Evolutionary conservation across 495 filamentous ascomycete species (phyloP).

Genomic region (Penicillium verhagenii): DNA sequence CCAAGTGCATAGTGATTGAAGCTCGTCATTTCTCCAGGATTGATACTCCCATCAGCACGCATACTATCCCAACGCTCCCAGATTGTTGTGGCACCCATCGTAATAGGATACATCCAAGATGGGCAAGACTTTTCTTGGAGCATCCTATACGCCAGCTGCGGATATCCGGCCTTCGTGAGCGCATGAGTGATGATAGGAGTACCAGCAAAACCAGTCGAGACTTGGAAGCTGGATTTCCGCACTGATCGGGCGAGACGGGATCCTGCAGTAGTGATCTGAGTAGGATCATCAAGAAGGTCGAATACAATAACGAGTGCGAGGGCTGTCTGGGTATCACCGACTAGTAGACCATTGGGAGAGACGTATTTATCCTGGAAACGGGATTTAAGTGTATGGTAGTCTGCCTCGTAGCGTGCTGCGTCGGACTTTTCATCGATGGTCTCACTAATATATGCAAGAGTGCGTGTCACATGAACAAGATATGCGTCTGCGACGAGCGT

Average conservation of each 20-base stretch:
- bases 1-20: conserved; percentile 56
- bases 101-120: conserved; percentile 52
- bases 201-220: conserved; percentile 55
- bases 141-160: conserved; percentile 34
- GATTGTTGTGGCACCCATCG: conserved; percentile 51
- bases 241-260: conserved; percentile 34
- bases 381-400: conserved; percentile 24
- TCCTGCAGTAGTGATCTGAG: conserved; percentile 33
- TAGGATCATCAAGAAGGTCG: conserved; percentile 35
- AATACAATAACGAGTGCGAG: conserved; percentile 45
- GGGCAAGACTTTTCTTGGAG: conserved; percentile 38
- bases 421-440: conserved; percentile 72
- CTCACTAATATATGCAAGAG: conserved; percentile 72
- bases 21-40: conserved; percentile 53
- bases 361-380: conserved; percentile 46
- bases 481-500: conserved; percentile 52
- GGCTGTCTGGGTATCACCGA: conserved; percentile 50
- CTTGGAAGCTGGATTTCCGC: conserved; percentile 30
- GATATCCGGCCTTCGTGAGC: conserved; percentile 35
- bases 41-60: conserved; percentile 47
- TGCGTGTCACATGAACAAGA: conserved; percentile 45
- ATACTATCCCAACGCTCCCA: conserved; percentile 61
- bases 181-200: conserved; percentile 50
- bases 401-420: conserved; percentile 55
- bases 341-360: conserved; percentile 32